Conservation (phyloP, 148 eudicot species). For the Heliamphora exappendiculata region DNA sequence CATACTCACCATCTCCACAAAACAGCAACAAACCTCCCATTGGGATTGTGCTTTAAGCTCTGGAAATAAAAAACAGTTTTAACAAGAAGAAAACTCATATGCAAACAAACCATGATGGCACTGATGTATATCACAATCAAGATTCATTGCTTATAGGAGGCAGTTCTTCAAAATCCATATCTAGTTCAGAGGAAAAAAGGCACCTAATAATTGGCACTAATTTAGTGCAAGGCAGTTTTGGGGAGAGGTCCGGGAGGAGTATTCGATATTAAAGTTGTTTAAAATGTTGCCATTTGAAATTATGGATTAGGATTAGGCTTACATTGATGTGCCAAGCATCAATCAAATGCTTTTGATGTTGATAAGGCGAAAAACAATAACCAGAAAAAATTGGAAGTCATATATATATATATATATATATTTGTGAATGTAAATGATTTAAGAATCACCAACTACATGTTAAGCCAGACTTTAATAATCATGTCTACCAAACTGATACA, state of each 20-base stretch:
- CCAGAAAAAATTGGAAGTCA: no score
- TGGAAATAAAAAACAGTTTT: slow-evolving; percentile 24
- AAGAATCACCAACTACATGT: neutral
- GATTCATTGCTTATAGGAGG: slow-evolving; percentile 1
- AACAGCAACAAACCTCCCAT: slow-evolving; percentile 98
- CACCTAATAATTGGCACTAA: neutral
- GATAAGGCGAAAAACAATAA: neutral
- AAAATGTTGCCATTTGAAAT: neutral
- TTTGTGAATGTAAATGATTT: neutral
- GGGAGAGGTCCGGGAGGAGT: neutral
- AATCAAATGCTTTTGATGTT: neutral
- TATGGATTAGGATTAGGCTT: neutral
- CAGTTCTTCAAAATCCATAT: neutral
- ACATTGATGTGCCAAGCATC: neutral
- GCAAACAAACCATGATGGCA: neutral
- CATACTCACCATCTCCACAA: slow-evolving; percentile 95
- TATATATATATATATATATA: neutral
- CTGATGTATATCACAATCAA: neutral
- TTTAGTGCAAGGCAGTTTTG: neutral
- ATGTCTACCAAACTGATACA: no score
- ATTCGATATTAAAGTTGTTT: neutral
- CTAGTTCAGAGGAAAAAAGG: neutral
- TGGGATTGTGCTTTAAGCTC: slow-evolving; percentile 92
- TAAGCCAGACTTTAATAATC: neutral
- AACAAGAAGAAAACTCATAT: neutral